Conservation (phyloP, 768 basidiomycete species). For the Boletellus emodensis region DNA sequence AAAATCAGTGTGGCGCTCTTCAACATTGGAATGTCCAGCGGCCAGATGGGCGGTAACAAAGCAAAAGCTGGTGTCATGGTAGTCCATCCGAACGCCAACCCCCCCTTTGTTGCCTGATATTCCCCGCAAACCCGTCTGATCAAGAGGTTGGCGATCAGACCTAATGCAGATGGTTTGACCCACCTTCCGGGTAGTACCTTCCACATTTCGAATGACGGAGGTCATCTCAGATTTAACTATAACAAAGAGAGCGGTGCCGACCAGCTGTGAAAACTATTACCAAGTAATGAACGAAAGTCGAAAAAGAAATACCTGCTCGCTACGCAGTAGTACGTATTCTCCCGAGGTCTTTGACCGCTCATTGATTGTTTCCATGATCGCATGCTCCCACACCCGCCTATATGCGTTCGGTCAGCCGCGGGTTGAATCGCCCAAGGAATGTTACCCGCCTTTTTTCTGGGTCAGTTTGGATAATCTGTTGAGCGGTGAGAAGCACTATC, state of each 20-base stretch:
- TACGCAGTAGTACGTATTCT: conserved; percentile 82
- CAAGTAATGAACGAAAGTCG: background rate
- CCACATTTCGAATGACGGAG: conserved; percentile 83
- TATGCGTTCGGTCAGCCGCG: background rate
- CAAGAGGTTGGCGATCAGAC: conserved; percentile 1
- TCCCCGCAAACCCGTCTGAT: conserved; percentile 80
- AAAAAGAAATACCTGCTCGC: conserved; percentile 68
- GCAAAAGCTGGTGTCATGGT: conserved; percentile 88
- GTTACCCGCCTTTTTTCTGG: conserved; percentile 79
- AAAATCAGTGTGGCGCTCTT: conserved; percentile 91
- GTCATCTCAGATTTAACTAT: conserved; percentile 76
- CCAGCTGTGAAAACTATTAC: conserved; percentile 54
- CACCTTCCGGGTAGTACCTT: conserved; percentile 89
- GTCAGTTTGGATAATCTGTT: conserved; percentile 94
- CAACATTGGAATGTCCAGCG: conserved; percentile 87
- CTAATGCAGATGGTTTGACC: background rate
- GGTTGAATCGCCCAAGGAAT: background rate
- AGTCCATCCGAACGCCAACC: conserved; percentile 88
- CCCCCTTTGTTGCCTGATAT: conserved; percentile 99
- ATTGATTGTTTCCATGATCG: conserved; percentile 76
- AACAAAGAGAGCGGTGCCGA: conserved; percentile 89
- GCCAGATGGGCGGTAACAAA: conserved; percentile 95
- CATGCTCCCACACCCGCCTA: conserved; percentile 84
- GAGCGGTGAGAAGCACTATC: conserved; percentile 95
- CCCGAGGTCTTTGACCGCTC: conserved; percentile 60